These are phyloP conservation scores for Fraxinus platypoda DNA, from an alignment of 305 asterid species.

Conservation along the genomic window DNA sequence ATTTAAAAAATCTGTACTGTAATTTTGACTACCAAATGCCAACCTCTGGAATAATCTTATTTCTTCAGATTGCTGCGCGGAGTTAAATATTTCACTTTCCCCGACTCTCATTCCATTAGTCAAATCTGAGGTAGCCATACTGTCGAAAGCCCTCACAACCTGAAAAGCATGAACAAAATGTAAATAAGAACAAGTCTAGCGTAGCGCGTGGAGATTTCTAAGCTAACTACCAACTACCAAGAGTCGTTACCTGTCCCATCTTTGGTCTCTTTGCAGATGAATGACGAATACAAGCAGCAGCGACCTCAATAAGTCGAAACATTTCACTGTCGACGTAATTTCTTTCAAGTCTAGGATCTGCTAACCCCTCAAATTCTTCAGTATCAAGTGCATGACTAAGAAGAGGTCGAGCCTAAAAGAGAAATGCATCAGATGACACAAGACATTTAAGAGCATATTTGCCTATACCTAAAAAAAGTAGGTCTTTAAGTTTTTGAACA, in stretches of 20 bases:
- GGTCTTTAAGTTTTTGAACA: neutral
- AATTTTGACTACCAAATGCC: slow-evolving; percentile 71
- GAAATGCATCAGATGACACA: slow-evolving; percentile 6
- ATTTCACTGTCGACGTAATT: slow-evolving; percentile 55
- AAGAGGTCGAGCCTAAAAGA: slow-evolving; percentile 79
- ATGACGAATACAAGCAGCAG: slow-evolving; percentile 88
- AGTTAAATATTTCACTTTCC: slow-evolving; percentile 60
- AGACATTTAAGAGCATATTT: neutral
- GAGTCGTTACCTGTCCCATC: slow-evolving; percentile 75
- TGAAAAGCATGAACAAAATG: slow-evolving; percentile 24
- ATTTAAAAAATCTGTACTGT: slow-evolving; percentile 53
- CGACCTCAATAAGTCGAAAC: slow-evolving; percentile 74
- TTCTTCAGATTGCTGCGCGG: slow-evolving; percentile 59
- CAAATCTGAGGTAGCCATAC: slow-evolving; percentile 51
- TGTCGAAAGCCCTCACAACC: slow-evolving; percentile 81
- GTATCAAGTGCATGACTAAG: slow-evolving; percentile 60
- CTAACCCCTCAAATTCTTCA: slow-evolving; percentile 46
- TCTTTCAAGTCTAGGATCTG: slow-evolving; percentile 67
- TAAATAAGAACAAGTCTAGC: neutral
- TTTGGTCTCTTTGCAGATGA: slow-evolving; percentile 74
- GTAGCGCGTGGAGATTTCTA: neutral
- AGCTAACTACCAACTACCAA: neutral
- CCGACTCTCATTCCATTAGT: slow-evolving; percentile 84
- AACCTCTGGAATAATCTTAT: slow-evolving; percentile 63
- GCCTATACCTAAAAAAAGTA: neutral